A percentile compares a stretch with the other conserved stretches of the same genome.
Evolutionary conservation across 129 eudicot species (phyloP).

Genomic region (Tagetes erecta): DNA sequence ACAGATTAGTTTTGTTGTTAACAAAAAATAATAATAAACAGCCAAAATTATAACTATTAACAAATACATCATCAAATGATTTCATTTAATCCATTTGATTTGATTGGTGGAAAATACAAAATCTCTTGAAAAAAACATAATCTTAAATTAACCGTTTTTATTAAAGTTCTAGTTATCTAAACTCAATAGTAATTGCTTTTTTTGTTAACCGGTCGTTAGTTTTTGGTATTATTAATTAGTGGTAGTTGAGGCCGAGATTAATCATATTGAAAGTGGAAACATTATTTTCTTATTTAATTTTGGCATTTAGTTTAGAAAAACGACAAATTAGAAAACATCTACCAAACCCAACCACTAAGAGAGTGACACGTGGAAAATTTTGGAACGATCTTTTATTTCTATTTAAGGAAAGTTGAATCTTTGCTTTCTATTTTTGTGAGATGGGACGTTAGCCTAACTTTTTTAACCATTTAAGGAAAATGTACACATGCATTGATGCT

Average conservation of each 20-base stretch:
- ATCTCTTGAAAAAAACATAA: constrained; percentile 3
- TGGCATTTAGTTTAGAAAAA: constrained; percentile 22
- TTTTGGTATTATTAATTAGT: background rate
- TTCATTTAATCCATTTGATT: constrained; percentile 29
- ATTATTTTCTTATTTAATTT: constrained; percentile 11
- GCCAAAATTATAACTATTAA: constrained; percentile 11
- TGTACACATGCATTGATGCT: constrained; percentile 42
- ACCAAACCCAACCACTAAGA: constrained; percentile 40
- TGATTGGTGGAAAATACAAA: constrained; percentile 29
- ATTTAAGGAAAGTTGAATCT: constrained; percentile 47
- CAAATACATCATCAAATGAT: constrained; percentile 8
- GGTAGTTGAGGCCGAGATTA: background rate
- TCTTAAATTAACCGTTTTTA: constrained; percentile 6
- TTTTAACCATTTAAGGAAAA: constrained; percentile 37
- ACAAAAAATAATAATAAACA: background rate
- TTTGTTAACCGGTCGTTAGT: background rate
- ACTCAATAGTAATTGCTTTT: constrained; percentile 3
- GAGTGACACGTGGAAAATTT: constrained; percentile 48
- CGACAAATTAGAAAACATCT: constrained; percentile 36
- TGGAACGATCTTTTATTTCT: constrained; percentile 28
- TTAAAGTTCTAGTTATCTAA: background rate
- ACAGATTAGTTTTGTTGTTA: background rate
- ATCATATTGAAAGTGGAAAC: constrained; percentile 9
- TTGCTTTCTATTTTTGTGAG: constrained; percentile 44
- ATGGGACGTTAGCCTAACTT: constrained; percentile 69